A percentile compares a stretch with the other conserved stretches of the same genome.
Conservation (phyloP, 140 eudicot genomes). For the Oenanthe javanica region DNA sequence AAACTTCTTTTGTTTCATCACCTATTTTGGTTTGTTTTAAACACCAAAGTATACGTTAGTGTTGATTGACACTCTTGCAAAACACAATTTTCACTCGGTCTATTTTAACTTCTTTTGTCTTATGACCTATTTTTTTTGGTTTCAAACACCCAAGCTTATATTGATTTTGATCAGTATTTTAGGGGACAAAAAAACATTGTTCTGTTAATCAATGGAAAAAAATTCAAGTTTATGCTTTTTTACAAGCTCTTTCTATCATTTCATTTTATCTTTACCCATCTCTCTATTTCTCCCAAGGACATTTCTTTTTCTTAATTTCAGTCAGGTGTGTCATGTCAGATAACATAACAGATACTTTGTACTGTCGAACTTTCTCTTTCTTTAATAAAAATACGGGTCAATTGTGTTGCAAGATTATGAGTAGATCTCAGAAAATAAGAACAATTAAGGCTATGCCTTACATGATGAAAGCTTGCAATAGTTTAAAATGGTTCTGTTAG, state of each 20-base stretch:
- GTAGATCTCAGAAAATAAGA: not conserved
- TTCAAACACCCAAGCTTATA: not conserved
- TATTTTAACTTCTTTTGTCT: conserved; percentile 3
- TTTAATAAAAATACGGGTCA: not conserved
- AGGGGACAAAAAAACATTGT: not conserved
- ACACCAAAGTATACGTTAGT: not conserved
- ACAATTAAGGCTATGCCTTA: not conserved
- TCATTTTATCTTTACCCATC: not conserved
- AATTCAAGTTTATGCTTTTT: not conserved
- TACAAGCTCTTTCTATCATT: not conserved
- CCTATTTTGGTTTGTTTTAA: not conserved
- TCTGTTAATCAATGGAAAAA: not conserved
- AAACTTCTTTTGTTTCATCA: not conserved
- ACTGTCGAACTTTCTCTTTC: not conserved
- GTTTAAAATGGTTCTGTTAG: not conserved
- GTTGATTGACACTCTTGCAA: conserved; percentile 46
- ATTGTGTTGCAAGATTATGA: not conserved
- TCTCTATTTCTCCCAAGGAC: not conserved
- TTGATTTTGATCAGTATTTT: not conserved
- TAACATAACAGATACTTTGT: not conserved
- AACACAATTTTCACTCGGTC: conserved; percentile 77
- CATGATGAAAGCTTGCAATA: not conserved
- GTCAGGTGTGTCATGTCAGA: not conserved
- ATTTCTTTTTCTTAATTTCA: not conserved
- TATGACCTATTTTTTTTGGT: not conserved